A percentile compares a stretch with the other conserved stretches of the same genome.
phyloP scores from a whole-genome alignment of 2,329 filamentous ascomycete species.

The Cordyceps militaris region DNA sequence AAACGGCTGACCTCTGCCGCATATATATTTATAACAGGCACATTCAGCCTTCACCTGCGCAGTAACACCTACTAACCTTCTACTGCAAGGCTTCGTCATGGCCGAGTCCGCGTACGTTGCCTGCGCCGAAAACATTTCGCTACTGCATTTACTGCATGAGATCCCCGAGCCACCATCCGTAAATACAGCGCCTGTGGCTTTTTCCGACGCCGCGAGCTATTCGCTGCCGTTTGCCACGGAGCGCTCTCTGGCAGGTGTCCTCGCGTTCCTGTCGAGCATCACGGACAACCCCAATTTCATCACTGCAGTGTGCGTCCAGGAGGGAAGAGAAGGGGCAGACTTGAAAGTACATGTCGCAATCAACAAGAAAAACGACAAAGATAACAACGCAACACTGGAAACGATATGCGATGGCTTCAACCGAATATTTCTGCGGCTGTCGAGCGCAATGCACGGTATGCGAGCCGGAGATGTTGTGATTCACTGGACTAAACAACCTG shows the following conservation, averaged over 20 bases:
- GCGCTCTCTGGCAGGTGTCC: background rate
- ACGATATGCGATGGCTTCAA: background rate
- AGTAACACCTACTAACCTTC: background rate
- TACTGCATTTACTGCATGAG: background rate
- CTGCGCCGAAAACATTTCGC: slow-evolving; percentile 1
- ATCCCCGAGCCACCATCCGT: background rate
- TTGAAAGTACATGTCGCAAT: background rate
- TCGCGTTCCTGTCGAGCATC: background rate
- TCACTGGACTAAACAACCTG: background rate
- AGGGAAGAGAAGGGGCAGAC: background rate
- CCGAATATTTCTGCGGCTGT: background rate
- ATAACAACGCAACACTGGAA: background rate
- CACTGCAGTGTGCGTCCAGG: slow-evolving; percentile 2
- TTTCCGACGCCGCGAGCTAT: background rate
- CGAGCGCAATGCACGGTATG: background rate
- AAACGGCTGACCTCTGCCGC: too few relatives aligned
- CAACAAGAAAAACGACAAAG: background rate
- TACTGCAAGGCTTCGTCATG: background rate
- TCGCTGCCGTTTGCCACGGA: background rate
- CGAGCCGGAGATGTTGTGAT: background rate
- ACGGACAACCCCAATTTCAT: background rate
- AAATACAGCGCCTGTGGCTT: background rate
- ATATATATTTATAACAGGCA: too few relatives aligned
- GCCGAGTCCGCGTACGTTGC: background rate
- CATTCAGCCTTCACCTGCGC: too few relatives aligned